phyloP scores from a whole-genome alignment of 1,139 yeast species.

The Saccharomyces hybrid region DNA sequence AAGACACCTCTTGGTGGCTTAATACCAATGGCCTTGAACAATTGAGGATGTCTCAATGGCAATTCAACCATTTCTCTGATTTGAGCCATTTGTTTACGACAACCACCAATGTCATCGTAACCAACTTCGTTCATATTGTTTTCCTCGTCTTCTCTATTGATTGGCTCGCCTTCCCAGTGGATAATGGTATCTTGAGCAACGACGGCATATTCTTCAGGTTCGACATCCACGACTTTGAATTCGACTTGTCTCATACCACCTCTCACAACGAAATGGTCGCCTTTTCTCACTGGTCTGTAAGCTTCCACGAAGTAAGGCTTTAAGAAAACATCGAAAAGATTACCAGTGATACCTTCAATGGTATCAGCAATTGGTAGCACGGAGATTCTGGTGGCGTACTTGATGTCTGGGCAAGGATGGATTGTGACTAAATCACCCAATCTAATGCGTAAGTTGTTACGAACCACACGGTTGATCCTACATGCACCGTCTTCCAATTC shows the following conservation, averaged over 20 bases:
- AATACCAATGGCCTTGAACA: slow-evolving; percentile 93
- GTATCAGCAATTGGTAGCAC: slow-evolving; percentile 97
- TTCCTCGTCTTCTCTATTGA: slow-evolving; percentile 98
- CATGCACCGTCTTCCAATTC: slow-evolving; percentile 96
- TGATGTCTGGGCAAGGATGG: slow-evolving; percentile 97
- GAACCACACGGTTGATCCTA: slow-evolving; percentile 88
- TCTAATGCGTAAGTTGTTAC: slow-evolving; percentile 90
- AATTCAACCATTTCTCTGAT: slow-evolving; percentile 94
- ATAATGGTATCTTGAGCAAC: slow-evolving; percentile 98
- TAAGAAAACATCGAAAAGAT: slow-evolving; percentile 91
- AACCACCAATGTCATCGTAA: slow-evolving; percentile 97
- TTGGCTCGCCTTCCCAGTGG: slow-evolving; percentile 99
- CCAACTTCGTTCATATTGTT: slow-evolving; percentile 89
- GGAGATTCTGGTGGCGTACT: slow-evolving; percentile 88
- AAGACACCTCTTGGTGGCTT: slow-evolving; percentile 96
- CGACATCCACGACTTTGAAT: slow-evolving; percentile 96
- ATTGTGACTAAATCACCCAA: slow-evolving; percentile 86
- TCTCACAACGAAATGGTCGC: slow-evolving; percentile 91
- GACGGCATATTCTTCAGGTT: slow-evolving; percentile 94
- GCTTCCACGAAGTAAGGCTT: slow-evolving; percentile 99
- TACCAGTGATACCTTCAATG: slow-evolving; percentile 95
- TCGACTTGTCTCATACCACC: slow-evolving; percentile 99
- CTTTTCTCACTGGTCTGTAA: slow-evolving; percentile 96
- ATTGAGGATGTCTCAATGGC: slow-evolving; percentile 95
- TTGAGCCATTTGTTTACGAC: slow-evolving; percentile 97